Base-by-base conservation (phyloP, 2,329 filamentous ascomycete species). In the Fusarium chlamydosporum region DNA sequence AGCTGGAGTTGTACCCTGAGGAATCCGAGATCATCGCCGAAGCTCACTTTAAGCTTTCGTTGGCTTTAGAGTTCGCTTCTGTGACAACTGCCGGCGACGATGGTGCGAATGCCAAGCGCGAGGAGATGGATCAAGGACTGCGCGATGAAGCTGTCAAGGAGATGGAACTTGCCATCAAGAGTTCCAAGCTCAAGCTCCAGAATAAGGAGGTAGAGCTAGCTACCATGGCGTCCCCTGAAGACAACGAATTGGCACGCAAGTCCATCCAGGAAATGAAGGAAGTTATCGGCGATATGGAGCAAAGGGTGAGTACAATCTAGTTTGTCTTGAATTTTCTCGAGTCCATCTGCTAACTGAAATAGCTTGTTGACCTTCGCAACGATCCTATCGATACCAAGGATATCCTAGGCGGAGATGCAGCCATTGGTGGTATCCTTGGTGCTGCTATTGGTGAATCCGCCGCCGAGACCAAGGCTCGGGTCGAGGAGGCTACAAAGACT, bases 31-130 rank as follows among this genome's bases (percentile, higher is more conserved):
- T 96, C 52, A 87, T 98, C 58, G 95, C 96, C 41, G 96, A 99
- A 82, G 95, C 93, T 16, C 94, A 99, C 82, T 99, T 92, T 84
- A 98, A 97, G 81, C 89, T 99, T 27, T 97, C 95, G 0, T 87
- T 99, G 16, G 96, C 96, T 1, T 86, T 99, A 29, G 96, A 99
- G 77, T 98, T 98, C 73, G 93, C 93, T 6, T 96, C 93, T 0
- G 88, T 96, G 45, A 92, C 90, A 7, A 84, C 87, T 2, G 80
- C 84, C 13, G 86, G 86, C 16, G 81, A 83, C 5, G 80, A 82
- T 20, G 80, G 81, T n/a, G 78, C 78, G 13, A 79, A 80, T 31
- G 75, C 76, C 46, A 87, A 81, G 80, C 83, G 81, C 64, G 78
- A 81, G 68, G 79, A 80, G 43, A 83, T 94, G 56, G 91, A 94